Conservation (phyloP, 2,329 filamentous ascomycete genomes). For the Neonectria faginata region DNA sequence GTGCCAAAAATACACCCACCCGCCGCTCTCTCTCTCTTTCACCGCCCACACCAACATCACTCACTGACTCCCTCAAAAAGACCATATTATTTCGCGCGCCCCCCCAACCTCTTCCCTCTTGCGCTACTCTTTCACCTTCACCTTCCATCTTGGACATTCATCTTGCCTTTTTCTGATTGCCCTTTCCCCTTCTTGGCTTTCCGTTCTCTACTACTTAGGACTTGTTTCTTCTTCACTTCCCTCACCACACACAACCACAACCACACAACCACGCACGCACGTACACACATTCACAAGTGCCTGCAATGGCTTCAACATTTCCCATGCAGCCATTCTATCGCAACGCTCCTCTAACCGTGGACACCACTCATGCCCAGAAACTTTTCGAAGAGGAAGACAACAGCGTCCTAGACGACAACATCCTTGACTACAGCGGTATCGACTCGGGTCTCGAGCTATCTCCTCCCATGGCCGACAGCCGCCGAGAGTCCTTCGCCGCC, state of each 20-base stretch:
- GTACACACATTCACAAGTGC: constrained; percentile 28
- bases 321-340: constrained; percentile 64
- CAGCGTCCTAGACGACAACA: constrained; percentile 70
- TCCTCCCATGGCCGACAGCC: constrained; percentile 70
- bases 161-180: constrained; percentile 39
- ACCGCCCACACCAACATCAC: constrained; percentile 45
- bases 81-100: constrained; percentile 47
- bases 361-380: constrained; percentile 66
- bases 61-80: constrained; percentile 43
- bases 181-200: constrained; percentile 40
- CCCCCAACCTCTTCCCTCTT: constrained; percentile 43
- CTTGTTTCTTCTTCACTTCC: constrained; percentile 36
- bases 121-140: constrained; percentile 41
- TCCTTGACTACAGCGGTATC: constrained; percentile 68
- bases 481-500: constrained; percentile 72
- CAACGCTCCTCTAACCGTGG: constrained; percentile 62
- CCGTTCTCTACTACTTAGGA: constrained; percentile 37
- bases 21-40: constrained; percentile 31
- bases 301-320: constrained; percentile 64
- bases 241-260: constrained; percentile 11
- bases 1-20: constrained; percentile 30
- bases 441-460: constrained; percentile 74
- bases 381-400: constrained; percentile 71
- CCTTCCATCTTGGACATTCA: constrained; percentile 32
- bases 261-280: constrained; percentile 33